These are phyloP conservation scores for Brassica rapa DNA, from an alignment of 345 rosid genomes.

Conservation along the genomic window DNA sequence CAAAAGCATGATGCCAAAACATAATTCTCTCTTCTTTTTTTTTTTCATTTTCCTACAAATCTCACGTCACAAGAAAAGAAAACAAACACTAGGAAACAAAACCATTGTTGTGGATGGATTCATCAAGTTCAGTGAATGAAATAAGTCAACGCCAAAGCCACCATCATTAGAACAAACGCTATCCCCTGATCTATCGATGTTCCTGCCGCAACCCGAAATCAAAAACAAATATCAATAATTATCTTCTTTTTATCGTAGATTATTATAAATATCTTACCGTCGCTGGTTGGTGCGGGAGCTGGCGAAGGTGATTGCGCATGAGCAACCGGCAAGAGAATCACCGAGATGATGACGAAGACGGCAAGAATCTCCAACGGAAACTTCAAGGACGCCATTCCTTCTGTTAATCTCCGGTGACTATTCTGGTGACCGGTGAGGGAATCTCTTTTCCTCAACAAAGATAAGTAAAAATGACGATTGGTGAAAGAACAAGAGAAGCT, in stretches of 20 bases:
- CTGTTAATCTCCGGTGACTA: conserved; percentile 16
- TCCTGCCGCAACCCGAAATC: conserved; percentile 47
- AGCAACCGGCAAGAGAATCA: conserved; percentile 52
- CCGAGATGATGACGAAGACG: conserved; percentile 36
- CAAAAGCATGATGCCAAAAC: conserved; percentile 14
- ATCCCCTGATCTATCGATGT: conserved; percentile 82
- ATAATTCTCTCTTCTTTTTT: background rate
- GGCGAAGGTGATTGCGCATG: conserved; percentile 59
- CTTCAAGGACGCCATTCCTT: conserved; percentile 53
- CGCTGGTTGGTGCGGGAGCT: conserved; percentile 70
- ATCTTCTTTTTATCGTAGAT: background rate
- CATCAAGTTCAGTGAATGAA: conserved; percentile 54
- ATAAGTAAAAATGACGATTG: conserved; percentile 24
- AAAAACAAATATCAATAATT: background rate
- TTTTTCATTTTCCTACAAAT: conserved; percentile 9
- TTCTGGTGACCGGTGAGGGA: conserved; percentile 5
- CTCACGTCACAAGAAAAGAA: conserved; percentile 20
- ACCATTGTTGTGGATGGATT: background rate
- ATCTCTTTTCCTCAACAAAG: conserved; percentile 8
- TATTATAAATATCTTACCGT: conserved; percentile 42
- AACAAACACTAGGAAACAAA: conserved; percentile 15
- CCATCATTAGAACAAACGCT: conserved; percentile 78
- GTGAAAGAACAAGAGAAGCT: conserved; percentile 28
- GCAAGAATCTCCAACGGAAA: conserved; percentile 45
- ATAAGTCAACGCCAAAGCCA: conserved; percentile 83